phyloP scores from a whole-genome alignment of 1,284 basidiomycete genomes.

The Schizophyllum commune region DNA sequence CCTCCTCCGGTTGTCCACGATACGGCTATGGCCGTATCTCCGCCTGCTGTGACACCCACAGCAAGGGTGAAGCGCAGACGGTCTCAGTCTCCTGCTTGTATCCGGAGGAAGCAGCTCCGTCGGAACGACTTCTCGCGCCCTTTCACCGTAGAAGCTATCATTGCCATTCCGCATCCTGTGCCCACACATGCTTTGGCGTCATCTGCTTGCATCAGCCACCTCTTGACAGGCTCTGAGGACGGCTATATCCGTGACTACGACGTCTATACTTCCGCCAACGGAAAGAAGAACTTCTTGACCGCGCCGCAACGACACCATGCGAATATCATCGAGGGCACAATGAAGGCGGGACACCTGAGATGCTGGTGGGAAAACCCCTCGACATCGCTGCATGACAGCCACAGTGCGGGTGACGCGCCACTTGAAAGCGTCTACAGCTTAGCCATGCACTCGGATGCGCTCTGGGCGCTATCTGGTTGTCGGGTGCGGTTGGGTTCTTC shows the following conservation, averaged over 20 bases:
- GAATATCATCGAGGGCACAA: conserved; percentile 85
- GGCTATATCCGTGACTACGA: conserved; percentile 94
- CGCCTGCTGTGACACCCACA: conserved; percentile 16
- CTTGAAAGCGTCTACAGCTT: conserved; percentile 81
- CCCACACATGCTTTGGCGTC: conserved; percentile 83
- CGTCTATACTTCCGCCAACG: conserved; percentile 82
- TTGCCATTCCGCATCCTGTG: conserved; percentile 83
- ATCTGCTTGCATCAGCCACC: conserved; percentile 82
- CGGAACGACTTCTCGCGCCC: conserved; percentile 39
- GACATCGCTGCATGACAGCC: conserved; percentile 21
- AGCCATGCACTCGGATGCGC: conserved; percentile 81
- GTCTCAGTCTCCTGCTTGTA: conserved; percentile 51
- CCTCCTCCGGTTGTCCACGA: conserved; percentile 15
- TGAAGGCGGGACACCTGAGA: conserved; percentile 82
- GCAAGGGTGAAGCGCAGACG: conserved; percentile 35
- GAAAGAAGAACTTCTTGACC: conserved; percentile 73
- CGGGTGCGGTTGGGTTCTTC: conserved; percentile 44
- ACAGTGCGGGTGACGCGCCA: conserved; percentile 32
- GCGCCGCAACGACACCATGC: conserved; percentile 87
- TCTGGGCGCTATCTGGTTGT: conserved; percentile 85
- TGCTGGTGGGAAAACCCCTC: conserved; percentile 86
- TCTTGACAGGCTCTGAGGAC: conserved; percentile 89
- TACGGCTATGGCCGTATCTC: not conserved
- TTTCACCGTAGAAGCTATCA: conserved; percentile 88
- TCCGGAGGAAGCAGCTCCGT: conserved; percentile 37